Evolutionary conservation across 345 rosid genomes (phyloP), one percentile per base, ranked within the genome.

Genomic region (Leavenworthia alabamica): DNA sequence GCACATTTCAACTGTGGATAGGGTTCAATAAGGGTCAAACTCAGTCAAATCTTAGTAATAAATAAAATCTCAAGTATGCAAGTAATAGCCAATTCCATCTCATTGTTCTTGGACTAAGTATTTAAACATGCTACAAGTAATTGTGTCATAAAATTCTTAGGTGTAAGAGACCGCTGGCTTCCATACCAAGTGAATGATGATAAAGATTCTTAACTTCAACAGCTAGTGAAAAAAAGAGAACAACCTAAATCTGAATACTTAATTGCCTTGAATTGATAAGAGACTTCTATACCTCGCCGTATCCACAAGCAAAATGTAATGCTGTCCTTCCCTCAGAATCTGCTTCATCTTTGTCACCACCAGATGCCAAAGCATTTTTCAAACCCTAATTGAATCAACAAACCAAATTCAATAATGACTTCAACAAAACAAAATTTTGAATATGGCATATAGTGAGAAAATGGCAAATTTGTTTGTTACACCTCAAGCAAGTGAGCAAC

Each of bases 301-400:
- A 93, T 71, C 99, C 99, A 65, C 99, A 93, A 23, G 99, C 85
- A 81, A 93, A 93, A 80, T 93, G 99, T 69, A 93, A 76, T 41
- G 99, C 99, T 29, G 96, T 89, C 76, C 99, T 82, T 70, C 97
- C 99, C 73, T 93, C 99, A 7, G 99, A 83, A 81, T 93, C 99
- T 75, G 81, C 97, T 75, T 93, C 99, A 76, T 93, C 82, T 78
- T 87, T 93, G 76, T 84, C 80, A 60, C 87, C 96, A 79, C 97
- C 97, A 79, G 95, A 72, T 35, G 77, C 80, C 42, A 93, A 79
- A 9, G 96, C 96, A 49, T 29, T 39, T 82, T 89, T 85, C 80
- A 93, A 72, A 64, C 95, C 99, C 99, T 93, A 37, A 56, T 64
- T 44, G 56, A 29, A 48, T 29, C 13, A 71, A 74, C 9, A 43